A percentile compares a stretch with the other conserved stretches of the same genome.
These are phyloP conservation scores for Cornus suecica DNA, from an alignment of 148 eudicot genomes.

Conservation along the genomic window DNA sequence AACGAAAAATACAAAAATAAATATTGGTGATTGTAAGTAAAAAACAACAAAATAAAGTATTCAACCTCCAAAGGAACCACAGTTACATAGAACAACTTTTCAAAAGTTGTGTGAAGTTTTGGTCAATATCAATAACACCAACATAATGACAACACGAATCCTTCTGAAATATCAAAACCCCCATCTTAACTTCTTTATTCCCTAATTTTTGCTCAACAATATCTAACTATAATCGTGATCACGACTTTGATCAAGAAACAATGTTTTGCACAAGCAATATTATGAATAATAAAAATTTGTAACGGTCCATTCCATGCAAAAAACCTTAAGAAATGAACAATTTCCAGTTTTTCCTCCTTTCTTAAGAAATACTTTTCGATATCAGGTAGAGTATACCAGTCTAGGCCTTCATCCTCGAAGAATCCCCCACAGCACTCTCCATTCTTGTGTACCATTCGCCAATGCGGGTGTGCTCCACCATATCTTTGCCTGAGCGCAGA, in stretches of 20 bases:
- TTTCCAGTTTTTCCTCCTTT: not conserved
- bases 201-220: not conserved
- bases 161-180: too few species aligned
- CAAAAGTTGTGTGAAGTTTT: too few species aligned
- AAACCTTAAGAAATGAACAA: not conserved
- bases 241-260: not conserved
- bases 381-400: not conserved
- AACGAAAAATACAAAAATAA: too few species aligned
- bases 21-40: too few species aligned
- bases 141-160: too few species aligned
- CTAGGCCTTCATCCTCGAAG: constrained; percentile 44
- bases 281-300: not conserved
- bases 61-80: too few species aligned
- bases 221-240: not conserved
- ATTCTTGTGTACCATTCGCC: constrained; percentile 81
- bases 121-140: not conserved
- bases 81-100: too few species aligned
- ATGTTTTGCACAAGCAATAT: constrained; percentile 2
- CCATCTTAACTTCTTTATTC: not conserved
- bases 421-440: constrained; percentile 63
- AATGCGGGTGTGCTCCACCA: constrained; percentile 74
- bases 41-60: too few species aligned
- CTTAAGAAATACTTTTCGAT: not conserved
- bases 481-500: constrained; percentile 68
- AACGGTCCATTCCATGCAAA: not conserved